A percentile compares a stretch with the other conserved stretches of the same genome.
phyloP scores from a whole-genome alignment of 2,329 filamentous ascomycete species.

The Claviceps sorghi region DNA sequence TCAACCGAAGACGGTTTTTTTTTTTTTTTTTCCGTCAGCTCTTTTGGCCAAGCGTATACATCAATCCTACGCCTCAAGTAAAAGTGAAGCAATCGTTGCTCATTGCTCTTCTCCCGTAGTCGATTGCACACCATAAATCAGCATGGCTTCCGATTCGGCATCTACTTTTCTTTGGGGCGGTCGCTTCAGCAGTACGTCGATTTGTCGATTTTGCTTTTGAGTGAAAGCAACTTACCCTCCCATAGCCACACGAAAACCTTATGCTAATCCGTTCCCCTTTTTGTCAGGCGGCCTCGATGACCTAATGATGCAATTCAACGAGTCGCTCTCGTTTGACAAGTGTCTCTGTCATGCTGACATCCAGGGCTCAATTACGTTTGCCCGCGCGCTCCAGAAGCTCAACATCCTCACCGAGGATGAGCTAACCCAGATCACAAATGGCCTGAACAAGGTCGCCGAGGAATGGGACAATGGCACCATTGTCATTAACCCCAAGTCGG shows the following conservation, averaged over 20 bases:
- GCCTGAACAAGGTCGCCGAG: neutral
- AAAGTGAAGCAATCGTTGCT: neutral
- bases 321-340: constrained; percentile 52
- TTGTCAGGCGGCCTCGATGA: constrained; percentile 7
- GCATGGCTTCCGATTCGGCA: constrained; percentile 1
- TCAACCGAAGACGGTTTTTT: no score
- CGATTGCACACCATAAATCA: neutral
- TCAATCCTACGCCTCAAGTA: no score
- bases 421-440: neutral
- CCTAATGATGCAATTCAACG: constrained; percentile 36
- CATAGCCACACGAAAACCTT: neutral
- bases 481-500: constrained; percentile 11
- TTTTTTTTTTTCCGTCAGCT: no score
- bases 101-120: neutral
- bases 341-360: constrained; percentile 53
- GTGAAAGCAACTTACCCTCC: neutral
- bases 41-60: no score
- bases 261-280: neutral
- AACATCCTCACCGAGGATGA: constrained; percentile 38
- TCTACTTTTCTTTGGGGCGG: constrained; percentile 1
- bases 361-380: constrained; percentile 49
- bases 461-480: constrained; percentile 17
- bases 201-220: neutral
- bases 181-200: constrained; percentile 1
- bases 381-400: constrained; percentile 46